A percentile compares a stretch with the other conserved stretches of the same genome.
phyloP scores from a whole-genome alignment of 2,329 filamentous ascomycete genomes.

The Coccinonectria pachysandricola region DNA sequence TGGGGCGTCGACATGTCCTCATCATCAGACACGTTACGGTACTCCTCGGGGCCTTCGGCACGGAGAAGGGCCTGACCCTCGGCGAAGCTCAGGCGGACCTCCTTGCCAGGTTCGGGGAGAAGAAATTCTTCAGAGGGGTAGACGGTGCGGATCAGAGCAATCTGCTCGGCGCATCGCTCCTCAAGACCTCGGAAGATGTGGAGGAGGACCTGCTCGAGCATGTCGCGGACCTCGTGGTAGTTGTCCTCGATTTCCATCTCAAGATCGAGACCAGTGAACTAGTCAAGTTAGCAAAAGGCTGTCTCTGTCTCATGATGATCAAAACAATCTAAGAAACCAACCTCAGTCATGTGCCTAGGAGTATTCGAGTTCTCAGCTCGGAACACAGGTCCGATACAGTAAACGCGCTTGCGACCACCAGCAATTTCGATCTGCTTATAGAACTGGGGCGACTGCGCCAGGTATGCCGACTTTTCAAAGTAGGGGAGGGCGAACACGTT shows the following conservation, averaged over 20 bases:
- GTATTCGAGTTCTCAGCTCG: conserved; percentile 81
- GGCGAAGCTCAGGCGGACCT: conserved; percentile 66
- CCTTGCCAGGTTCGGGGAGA: conserved; percentile 62
- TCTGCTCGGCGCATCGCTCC: conserved; percentile 57
- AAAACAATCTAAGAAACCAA: conserved; percentile 16
- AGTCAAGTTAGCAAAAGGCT: conserved; percentile 4
- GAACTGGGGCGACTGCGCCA: conserved; percentile 74
- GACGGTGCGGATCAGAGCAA: conserved; percentile 59
- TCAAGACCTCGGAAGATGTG: conserved; percentile 70
- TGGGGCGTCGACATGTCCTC: conserved; percentile 75
- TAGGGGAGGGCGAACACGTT: conserved; percentile 89
- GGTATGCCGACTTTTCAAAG: conserved; percentile 72
- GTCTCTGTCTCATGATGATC: neutral
- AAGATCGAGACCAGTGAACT: conserved; percentile 79
- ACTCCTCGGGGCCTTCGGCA: conserved; percentile 60
- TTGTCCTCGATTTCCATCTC: conserved; percentile 78
- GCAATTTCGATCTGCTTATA: conserved; percentile 85
- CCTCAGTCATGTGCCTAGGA: conserved; percentile 72
- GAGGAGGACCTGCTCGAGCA: conserved; percentile 65
- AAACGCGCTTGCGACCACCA: conserved; percentile 66
- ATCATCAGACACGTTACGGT: conserved; percentile 57
- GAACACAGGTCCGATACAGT: conserved; percentile 72
- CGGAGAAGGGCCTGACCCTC: conserved; percentile 70
- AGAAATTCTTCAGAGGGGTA: conserved; percentile 73
- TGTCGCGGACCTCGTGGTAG: conserved; percentile 64